Evolutionary conservation across 768 basidiomycete genomes (phyloP), one percentile per base, ranked within the genome.

Genomic region (Naematelia aurantialba): DNA sequence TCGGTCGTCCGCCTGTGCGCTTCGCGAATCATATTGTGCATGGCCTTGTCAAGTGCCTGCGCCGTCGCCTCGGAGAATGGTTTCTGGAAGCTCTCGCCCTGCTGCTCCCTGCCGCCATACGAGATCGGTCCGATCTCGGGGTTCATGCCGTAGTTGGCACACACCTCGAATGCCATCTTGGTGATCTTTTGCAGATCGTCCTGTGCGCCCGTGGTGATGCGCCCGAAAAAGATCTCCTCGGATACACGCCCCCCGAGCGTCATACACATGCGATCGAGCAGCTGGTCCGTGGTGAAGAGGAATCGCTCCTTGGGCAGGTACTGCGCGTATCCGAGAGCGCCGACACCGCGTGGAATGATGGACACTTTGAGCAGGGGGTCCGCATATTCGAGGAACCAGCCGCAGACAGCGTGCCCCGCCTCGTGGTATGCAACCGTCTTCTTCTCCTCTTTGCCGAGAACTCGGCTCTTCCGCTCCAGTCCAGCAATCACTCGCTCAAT

Each of bases 131-230:
- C 96, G 62, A 99, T 90, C 54, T 85, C 83, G 51, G 85, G 81
- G 79, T 92, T 94, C 94, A 99, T 97, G 60, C 96, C 96, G 78
- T 96, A 96, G 77, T 91, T 91, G 5, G 89, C 89, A 62, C 89
- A 91, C 2, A 78, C 76, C 78, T 97, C 92, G 63, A 93, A 96
- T 14, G 96, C 96, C 88, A 98, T 93, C 60, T 87, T 85, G 2
- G 96, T 97, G 62, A 99, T 94, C 80, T 98, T 98, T 78, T 93
- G 91, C 45, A 99, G 81, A 74, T 99, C 96, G 70, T 99, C 96
- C 79, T 97, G 92, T 2, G 96, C 96, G 61, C 96, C 96, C 2
- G 94, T 93, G 1, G 96, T 99, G 76, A 99, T 93, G 4, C 74
- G 60, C 19, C 90, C 90, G 73, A 99, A 99, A 81, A 98, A 96